phyloP scores from a whole-genome alignment of 352 stramenopile species.

The Globisporangium carolinianum region DNA sequence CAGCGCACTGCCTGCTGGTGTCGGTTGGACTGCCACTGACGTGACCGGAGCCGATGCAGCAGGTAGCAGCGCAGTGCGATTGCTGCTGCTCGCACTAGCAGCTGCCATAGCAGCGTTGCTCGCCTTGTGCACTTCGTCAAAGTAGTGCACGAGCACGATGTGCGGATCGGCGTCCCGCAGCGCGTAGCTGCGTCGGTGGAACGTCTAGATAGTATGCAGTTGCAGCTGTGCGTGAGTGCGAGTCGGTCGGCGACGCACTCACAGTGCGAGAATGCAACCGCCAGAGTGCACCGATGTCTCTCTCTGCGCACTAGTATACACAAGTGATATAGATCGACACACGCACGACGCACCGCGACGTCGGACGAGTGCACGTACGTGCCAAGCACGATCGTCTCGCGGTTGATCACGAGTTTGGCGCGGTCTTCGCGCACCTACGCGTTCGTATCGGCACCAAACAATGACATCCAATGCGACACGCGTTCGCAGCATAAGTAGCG shows the following conservation, averaged over 20 bases:
- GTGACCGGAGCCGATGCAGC: too few relatives aligned
- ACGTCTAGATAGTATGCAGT: slow-evolving; percentile 35
- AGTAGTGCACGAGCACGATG: slow-evolving; percentile 85
- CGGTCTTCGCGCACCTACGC: slow-evolving; percentile 67
- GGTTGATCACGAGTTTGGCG: slow-evolving; percentile 82
- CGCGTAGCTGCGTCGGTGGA: slow-evolving; percentile 79
- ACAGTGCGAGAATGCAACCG: too few relatives aligned
- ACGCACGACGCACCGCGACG: slow-evolving; percentile 30
- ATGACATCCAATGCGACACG: background rate
- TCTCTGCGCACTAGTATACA: too few relatives aligned
- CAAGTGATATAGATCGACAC: too few relatives aligned
- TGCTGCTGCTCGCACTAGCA: background rate
- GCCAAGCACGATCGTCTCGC: slow-evolving; percentile 70
- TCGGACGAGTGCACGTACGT: slow-evolving; percentile 82
- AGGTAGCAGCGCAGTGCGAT: too few relatives aligned
- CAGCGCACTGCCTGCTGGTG: background rate
- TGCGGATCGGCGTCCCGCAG: slow-evolving; percentile 57
- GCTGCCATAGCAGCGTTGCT: background rate
- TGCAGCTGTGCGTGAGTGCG: background rate
- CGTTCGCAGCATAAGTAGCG: background rate
- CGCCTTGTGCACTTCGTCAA: slow-evolving; percentile 67
- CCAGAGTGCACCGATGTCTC: too few relatives aligned
- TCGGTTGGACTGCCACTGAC: too few relatives aligned
- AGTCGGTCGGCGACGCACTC: too few relatives aligned
- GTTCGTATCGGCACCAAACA: background rate